Evolutionary conservation across 768 basidiomycete genomes (phyloP).

Genomic region (Serpula lacrymans): DNA sequence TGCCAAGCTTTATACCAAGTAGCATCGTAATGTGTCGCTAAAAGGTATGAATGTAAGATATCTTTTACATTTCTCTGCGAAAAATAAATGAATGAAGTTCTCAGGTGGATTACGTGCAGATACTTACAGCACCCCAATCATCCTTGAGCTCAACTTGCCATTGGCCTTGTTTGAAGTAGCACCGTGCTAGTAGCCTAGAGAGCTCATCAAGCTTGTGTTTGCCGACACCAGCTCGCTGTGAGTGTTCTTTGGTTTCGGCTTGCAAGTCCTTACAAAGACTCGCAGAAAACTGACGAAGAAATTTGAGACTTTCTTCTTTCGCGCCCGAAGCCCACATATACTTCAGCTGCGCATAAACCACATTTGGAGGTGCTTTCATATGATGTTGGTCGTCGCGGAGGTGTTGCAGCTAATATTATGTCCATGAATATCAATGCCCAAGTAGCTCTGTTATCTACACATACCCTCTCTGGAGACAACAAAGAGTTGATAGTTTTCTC

Average conservation of each 20-base stretch:
- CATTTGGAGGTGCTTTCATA: slow-evolving; percentile 84
- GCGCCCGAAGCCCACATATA: slow-evolving; percentile 91
- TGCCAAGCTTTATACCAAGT: slow-evolving; percentile 99
- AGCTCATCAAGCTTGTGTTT: slow-evolving; percentile 66
- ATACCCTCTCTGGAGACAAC: slow-evolving; percentile 67
- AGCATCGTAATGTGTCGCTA: slow-evolving; percentile 88
- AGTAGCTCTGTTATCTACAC: slow-evolving; percentile 12
- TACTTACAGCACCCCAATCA: slow-evolving; percentile 73
- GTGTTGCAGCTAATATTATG: slow-evolving; percentile 35
- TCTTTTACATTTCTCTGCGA: slow-evolving; percentile 72
- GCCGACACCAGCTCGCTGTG: slow-evolving; percentile 48
- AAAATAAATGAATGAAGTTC: no score
- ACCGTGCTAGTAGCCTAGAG: slow-evolving; percentile 88
- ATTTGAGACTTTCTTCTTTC: slow-evolving; percentile 73
- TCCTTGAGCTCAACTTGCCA: slow-evolving; percentile 86
- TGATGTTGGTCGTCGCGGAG: slow-evolving; percentile 49
- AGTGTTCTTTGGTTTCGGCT: slow-evolving; percentile 48
- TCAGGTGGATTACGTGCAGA: not conserved
- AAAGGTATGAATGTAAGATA: slow-evolving; percentile 79
- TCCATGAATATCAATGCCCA: not conserved
- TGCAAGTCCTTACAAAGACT: slow-evolving; percentile 75
- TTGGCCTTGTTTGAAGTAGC: slow-evolving; percentile 94
- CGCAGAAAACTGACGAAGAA: slow-evolving; percentile 79
- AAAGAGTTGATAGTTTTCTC: slow-evolving; percentile 96
- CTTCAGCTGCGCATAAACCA: slow-evolving; percentile 94